These are phyloP conservation scores for Panicum virgatum DNA, from an alignment of 202 grass and related monocot genomes.

Conservation along the genomic window DNA sequence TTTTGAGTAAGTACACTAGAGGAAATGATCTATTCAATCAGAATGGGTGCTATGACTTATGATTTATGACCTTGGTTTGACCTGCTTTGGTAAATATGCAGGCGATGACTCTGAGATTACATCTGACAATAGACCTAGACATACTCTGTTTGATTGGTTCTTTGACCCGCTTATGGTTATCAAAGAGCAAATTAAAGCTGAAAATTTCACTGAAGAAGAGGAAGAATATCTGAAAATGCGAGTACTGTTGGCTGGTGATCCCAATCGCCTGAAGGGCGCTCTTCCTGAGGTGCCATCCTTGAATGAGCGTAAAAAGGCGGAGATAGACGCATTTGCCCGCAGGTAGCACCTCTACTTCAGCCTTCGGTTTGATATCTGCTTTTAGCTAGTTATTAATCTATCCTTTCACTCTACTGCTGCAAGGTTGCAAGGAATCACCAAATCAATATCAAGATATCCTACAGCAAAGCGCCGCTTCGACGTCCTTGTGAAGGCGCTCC, in stretches of 20 bases:
- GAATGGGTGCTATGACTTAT: not conserved
- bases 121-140: conserved; percentile 79
- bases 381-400: not conserved
- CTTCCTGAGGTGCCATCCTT: conserved; percentile 56
- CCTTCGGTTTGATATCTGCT: not conserved
- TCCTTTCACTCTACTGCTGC: not conserved
- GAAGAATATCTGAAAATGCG: conserved; percentile 79
- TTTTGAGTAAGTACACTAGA: conserved; percentile 64
- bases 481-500: conserved; percentile 62
- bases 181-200: conserved; percentile 93
- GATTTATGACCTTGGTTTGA: not conserved
- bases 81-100: conserved; percentile 40
- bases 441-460: conserved; percentile 91
- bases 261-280: conserved; percentile 50
- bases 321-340: conserved; percentile 91
- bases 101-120: conserved; percentile 79
- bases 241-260: conserved; percentile 71
- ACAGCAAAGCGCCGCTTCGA: conserved; percentile 88
- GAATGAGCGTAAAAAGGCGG: conserved; percentile 72
- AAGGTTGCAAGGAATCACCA: conserved; percentile 96
- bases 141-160: conserved; percentile 80
- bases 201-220: conserved; percentile 77
- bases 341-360: conserved; percentile 38
- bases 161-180: conserved; percentile 94
- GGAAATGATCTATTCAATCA: not conserved